Conservation (phyloP, 2,329 filamentous ascomycete genomes). For the Colletotrichum orchidophilum region DNA sequence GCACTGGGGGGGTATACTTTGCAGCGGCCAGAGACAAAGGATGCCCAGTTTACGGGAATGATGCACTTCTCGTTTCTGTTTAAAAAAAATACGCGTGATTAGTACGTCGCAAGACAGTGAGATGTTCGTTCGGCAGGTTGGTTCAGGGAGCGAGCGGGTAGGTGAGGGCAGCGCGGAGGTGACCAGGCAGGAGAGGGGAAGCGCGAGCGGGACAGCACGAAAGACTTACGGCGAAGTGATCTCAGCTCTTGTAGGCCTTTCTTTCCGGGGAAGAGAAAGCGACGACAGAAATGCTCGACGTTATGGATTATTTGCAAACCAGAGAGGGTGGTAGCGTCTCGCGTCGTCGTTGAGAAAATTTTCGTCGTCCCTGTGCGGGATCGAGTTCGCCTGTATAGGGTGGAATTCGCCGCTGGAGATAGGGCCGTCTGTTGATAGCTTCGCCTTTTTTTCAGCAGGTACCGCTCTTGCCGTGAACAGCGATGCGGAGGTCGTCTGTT, state of each 20-base stretch:
- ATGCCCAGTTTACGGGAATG: slow-evolving; percentile 32
- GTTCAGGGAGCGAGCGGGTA: background rate
- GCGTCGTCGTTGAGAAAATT: slow-evolving; percentile 30
- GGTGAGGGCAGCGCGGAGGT: slow-evolving; percentile 2
- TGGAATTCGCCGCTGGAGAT: slow-evolving; percentile 27
- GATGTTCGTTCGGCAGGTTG: background rate
- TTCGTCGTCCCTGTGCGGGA: slow-evolving; percentile 32
- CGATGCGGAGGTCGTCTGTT: slow-evolving; percentile 10
- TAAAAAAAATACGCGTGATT: background rate
- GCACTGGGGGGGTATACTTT: slow-evolving; percentile 11
- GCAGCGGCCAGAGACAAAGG: slow-evolving; percentile 31
- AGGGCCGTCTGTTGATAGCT: slow-evolving; percentile 34
- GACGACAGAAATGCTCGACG: slow-evolving; percentile 7
- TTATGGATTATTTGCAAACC: slow-evolving; percentile 19
- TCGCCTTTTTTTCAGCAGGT: slow-evolving; percentile 27
- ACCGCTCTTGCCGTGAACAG: slow-evolving; percentile 13
- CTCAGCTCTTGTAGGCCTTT: slow-evolving; percentile 34
- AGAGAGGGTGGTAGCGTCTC: slow-evolving; percentile 14
- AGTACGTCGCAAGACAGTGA: slow-evolving; percentile 10
- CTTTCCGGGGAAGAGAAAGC: slow-evolving; percentile 26
- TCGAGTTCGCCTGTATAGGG: slow-evolving; percentile 31
- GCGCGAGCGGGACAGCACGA: background rate
- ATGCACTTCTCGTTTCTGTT: slow-evolving; percentile 36
- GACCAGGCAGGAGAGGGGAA: slow-evolving; percentile 25
- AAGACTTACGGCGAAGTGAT: slow-evolving; percentile 35